A percentile compares a stretch with the other conserved stretches of the same genome.
These are phyloP conservation scores for Lepiota venenata DNA, from an alignment of 768 basidiomycete genomes.

Conservation along the genomic window DNA sequence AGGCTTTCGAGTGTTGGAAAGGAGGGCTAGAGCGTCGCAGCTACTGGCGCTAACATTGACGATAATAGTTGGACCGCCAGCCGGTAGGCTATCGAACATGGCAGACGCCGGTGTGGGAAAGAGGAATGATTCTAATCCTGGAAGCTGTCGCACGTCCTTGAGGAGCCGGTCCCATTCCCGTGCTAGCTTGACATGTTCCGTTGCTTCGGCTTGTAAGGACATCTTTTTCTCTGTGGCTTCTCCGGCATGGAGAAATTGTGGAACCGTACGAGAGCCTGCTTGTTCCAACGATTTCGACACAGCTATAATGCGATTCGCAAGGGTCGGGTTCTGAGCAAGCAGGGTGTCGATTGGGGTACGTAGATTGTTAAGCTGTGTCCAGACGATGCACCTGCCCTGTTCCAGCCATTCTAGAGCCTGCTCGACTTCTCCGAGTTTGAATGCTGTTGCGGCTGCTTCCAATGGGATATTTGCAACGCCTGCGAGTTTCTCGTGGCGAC, in stretches of 20 bases:
- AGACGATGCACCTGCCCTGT: conserved; percentile 18
- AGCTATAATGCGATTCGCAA: too few species aligned
- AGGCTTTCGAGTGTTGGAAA: background rate
- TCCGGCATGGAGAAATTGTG: background rate
- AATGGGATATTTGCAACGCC: background rate
- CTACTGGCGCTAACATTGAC: conserved; percentile 1
- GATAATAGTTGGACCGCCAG: conserved; percentile 7
- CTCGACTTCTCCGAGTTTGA: background rate
- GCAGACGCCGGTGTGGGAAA: background rate
- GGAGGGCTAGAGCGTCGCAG: conserved; percentile 10
- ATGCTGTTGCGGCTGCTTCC: conserved; percentile 6
- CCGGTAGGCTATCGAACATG: too few species aligned
- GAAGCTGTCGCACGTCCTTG: background rate
- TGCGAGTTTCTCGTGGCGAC: background rate
- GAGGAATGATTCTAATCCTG: conserved; percentile 17
- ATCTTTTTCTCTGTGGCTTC: background rate
- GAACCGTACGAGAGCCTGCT: too few species aligned
- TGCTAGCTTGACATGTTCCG: conserved; percentile 11
- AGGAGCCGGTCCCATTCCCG: conserved; percentile 15
- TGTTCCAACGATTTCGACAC: too few species aligned
- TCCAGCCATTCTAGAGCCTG: conserved; percentile 21
- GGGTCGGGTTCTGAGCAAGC: background rate
- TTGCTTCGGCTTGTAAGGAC: conserved; percentile 3
- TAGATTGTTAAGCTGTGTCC: conserved; percentile 15
- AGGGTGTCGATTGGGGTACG: conserved; percentile 17